Evolutionary conservation across 176 grass and related monocot species (phyloP).

Genomic region (Oropetium thomaeum): DNA sequence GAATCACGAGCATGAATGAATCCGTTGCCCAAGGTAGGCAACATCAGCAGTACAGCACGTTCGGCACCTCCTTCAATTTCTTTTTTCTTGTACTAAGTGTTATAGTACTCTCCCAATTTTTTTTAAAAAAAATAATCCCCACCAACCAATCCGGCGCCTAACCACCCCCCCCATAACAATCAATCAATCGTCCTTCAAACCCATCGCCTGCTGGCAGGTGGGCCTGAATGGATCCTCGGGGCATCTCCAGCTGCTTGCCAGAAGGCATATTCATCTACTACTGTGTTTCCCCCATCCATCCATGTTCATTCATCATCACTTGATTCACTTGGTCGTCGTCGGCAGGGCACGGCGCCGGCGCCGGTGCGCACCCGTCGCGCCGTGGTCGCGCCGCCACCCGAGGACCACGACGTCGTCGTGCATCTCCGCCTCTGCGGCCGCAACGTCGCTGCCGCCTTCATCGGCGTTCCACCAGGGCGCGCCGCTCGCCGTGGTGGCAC

Average conservation of each 20-base stretch:
- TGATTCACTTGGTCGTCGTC: not conserved
- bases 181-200: not conserved
- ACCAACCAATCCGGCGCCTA: conserved; percentile 5
- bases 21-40: too few relatives aligned
- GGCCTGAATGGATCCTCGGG: not conserved
- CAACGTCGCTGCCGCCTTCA: conserved; percentile 4
- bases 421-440: not conserved
- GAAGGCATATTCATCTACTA: conserved; percentile 38
- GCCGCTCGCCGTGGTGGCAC: conserved; percentile 39
- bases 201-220: conserved; percentile 15
- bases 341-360: not conserved
- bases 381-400: conserved; percentile 36
- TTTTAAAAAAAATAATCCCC: not conserved
- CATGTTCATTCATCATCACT: too few relatives aligned
- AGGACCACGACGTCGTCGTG: not conserved
- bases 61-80: not conserved
- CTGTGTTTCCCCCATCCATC: not conserved
- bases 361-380: not conserved
- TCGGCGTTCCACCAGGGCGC: conserved; percentile 44
- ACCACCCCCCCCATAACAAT: conserved; percentile 9
- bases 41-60: not conserved
- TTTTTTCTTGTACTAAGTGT: too few relatives aligned
- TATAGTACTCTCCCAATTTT: too few relatives aligned
- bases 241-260: conserved; percentile 10
- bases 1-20: too few relatives aligned